phyloP scores from a whole-genome alignment of 2,329 filamentous ascomycete species.

The Daldinia sp. region DNA sequence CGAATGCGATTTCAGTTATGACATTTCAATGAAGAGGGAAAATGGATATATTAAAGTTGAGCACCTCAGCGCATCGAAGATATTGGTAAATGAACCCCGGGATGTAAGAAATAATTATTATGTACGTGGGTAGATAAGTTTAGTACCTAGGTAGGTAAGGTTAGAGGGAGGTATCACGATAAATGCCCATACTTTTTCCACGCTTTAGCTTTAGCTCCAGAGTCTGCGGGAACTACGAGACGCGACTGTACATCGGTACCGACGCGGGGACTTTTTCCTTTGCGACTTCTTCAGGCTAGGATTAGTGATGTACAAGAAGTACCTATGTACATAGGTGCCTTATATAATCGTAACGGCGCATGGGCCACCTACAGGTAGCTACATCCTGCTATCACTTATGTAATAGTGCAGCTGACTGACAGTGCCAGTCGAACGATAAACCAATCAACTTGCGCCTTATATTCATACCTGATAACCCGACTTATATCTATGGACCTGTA shows the following conservation, averaged over 20 bases:
- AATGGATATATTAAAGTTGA: constrained; percentile 9
- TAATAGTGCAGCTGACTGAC: constrained; percentile 13
- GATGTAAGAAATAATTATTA: constrained; percentile 7
- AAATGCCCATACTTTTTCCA: constrained; percentile 10
- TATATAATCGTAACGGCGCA: no score
- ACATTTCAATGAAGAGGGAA: constrained; percentile 23
- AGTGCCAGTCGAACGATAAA: neutral
- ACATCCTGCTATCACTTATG: neutral
- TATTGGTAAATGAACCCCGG: constrained; percentile 4
- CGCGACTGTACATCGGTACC: constrained; percentile 25
- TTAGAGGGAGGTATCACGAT: constrained; percentile 10
- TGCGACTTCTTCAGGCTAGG: constrained; percentile 6
- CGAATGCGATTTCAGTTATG: constrained; percentile 23
- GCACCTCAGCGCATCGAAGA: constrained; percentile 9
- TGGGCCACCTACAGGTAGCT: neutral
- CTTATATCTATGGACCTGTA: neutral
- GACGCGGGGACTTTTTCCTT: constrained; percentile 27
- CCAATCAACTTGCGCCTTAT: neutral
- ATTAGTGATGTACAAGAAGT: constrained; percentile 6
- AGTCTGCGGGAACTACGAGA: constrained; percentile 17
- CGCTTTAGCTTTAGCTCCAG: constrained; percentile 11
- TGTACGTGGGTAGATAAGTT: constrained; percentile 6
- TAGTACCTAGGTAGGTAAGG: neutral
- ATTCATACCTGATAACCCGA: neutral
- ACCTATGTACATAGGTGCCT: neutral